Evolutionary conservation across 176 grass and related monocot genomes (phyloP), one percentile per base, ranked within the genome.

Genomic region (Chloris gayana): DNA sequence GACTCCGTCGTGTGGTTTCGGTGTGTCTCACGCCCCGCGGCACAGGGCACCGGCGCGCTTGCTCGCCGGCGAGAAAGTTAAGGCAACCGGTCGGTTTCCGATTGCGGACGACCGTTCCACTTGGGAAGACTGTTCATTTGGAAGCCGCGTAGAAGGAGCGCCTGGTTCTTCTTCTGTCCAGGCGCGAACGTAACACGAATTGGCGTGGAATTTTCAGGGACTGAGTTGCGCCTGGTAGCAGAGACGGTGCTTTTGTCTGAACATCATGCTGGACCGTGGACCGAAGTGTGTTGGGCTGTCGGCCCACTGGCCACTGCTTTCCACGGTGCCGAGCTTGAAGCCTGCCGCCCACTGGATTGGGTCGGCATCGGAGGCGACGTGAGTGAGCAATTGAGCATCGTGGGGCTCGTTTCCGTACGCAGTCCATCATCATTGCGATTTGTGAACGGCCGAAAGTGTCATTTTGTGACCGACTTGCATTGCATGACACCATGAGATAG

Each of bases 251-350:
- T 64, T 18, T 33, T 64, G 62, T 64, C 30, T 74, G 58, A 78
- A 78, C 75, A 49, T 49, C 41, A 5, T n/a, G 12, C 39, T 64
- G 60, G 59, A 78, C 41, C 60, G 34, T 75, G 34, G 25, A 47
- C 59, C 26, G 26, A 46, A 59, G 56, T 14, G 41, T 45, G 17
- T 46, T 29, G 75, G 9, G 59, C 26, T 77, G 74, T 22, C 38
- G 58, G 14, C 38, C n/a, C n/a, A n/a, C n/a, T 57, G 74, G 17
- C 37, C 25, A 62, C 25, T 21, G 1, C 60, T 11, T 27, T 24
- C 33, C 1, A 17, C 12, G 50, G 26, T 6, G 18, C 5, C 29
- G n/a, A 73, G 19, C 46, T 14, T 45, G 42, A 34, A 73, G 19
- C 46, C 46, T 45, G 42, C 12, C 14, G 46, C 46, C 13, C 46